Percentiles rank a stretch among this genome's conserved stretches.
Conservation (phyloP, 768 basidiomycete species). For the Hypsizygus marmoreus region DNA sequence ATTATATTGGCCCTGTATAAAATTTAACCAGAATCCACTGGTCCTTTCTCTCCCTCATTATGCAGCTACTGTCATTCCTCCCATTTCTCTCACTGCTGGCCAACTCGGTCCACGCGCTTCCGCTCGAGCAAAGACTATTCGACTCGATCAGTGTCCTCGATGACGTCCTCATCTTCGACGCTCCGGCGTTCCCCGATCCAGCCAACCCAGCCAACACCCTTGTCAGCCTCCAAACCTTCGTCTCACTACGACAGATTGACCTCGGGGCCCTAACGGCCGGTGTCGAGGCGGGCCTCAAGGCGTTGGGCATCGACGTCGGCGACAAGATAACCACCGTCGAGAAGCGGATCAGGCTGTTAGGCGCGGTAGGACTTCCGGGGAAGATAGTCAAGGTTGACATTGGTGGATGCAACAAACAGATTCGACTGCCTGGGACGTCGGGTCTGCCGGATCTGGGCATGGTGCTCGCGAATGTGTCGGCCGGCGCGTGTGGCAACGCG, state of each 20-base stretch:
- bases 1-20: too few species aligned
- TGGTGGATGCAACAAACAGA: constrained; percentile 29
- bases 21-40: too few species aligned
- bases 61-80: constrained; percentile 6
- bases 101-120: constrained; percentile 9
- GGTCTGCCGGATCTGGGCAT: constrained; percentile 34
- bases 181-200: constrained; percentile 40
- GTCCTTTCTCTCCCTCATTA: background rate
- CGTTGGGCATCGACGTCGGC: constrained; percentile 32
- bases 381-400: constrained; percentile 34
- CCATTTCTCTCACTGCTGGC: constrained; percentile 8
- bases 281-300: constrained; percentile 22
- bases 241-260: constrained; percentile 32
- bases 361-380: constrained; percentile 31
- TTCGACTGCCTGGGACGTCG: constrained; percentile 29
- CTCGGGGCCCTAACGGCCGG: constrained; percentile 21
- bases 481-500: constrained; percentile 30
- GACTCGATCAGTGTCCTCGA: constrained; percentile 27
- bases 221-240: constrained; percentile 36
- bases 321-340: constrained; percentile 25
- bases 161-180: constrained; percentile 40
- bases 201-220: constrained; percentile 31
- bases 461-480: constrained; percentile 29
- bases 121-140: constrained; percentile 16
- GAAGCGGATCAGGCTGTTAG: constrained; percentile 35